Percentiles rank a stretch among this genome's conserved stretches.
Evolutionary conservation across 768 basidiomycete species (phyloP).

Genomic region (Trametopsis cervina): DNA sequence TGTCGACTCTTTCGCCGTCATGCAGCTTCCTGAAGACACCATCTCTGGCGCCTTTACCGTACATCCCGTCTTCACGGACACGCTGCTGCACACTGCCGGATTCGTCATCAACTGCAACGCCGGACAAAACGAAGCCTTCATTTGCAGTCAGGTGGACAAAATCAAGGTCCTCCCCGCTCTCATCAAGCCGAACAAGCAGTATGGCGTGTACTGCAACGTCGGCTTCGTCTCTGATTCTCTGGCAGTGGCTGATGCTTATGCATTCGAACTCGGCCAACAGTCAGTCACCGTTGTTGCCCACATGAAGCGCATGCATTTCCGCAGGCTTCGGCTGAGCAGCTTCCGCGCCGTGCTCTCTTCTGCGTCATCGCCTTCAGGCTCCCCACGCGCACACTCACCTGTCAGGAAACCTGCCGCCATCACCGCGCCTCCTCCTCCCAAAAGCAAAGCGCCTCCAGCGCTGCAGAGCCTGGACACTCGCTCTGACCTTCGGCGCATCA

Average conservation of each 20-base stretch:
- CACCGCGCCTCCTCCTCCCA: not conserved
- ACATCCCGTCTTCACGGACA: constrained; percentile 58
- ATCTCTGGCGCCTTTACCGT: constrained; percentile 30
- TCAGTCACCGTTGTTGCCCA: constrained; percentile 43
- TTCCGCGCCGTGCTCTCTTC: constrained; percentile 24
- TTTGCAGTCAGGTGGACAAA: constrained; percentile 50
- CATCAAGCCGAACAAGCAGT: constrained; percentile 34
- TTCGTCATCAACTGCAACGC: constrained; percentile 60
- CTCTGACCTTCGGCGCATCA: constrained; percentile 8
- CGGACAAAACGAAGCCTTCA: constrained; percentile 45
- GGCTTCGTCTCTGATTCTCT: constrained; percentile 37
- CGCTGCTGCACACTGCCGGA: constrained; percentile 62
- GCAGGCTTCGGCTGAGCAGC: constrained; percentile 42
- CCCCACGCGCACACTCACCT: not conserved
- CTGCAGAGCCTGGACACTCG: constrained; percentile 23
- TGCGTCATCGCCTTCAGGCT: not conserved
- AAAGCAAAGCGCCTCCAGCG: not conserved
- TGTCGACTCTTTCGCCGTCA: constrained; percentile 31
- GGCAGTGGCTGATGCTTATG: constrained; percentile 47
- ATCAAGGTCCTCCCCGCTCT: constrained; percentile 40
- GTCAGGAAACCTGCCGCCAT: not conserved
- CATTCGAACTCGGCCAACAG: constrained; percentile 29
- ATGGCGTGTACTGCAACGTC: constrained; percentile 45
- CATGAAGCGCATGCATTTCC: constrained; percentile 52
- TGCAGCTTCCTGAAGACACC: constrained; percentile 34